Evolutionary conservation across 2,329 filamentous ascomycete genomes (phyloP).

Genomic region (Calonectria leucothoes): DNA sequence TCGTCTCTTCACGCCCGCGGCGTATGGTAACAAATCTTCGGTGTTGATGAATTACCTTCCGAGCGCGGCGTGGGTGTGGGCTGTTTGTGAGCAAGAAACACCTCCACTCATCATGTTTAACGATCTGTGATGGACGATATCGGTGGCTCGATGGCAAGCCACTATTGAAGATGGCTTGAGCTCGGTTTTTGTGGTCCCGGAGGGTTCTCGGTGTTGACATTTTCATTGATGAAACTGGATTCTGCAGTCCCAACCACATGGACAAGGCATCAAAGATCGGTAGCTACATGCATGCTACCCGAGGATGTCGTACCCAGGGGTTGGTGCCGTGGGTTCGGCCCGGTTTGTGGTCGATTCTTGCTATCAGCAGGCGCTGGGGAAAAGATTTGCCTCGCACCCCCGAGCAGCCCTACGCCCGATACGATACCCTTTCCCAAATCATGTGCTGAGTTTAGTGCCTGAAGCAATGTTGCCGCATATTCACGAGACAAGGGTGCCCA

Average conservation of each 20-base stretch:
- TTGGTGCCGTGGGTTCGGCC: conserved; percentile 29
- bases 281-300: conserved; percentile 29
- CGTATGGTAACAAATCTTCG: conserved; percentile 47
- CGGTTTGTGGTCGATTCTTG: neutral
- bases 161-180: neutral
- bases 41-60: conserved; percentile 50
- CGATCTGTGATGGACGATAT: conserved; percentile 44
- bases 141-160: conserved; percentile 12
- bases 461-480: neutral
- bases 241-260: conserved; percentile 22
- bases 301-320: conserved; percentile 29
- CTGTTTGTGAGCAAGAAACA: conserved; percentile 46
- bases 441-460: neutral
- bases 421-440: conserved; percentile 17
- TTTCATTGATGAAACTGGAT: conserved; percentile 9
- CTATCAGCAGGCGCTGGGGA: neutral
- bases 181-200: conserved; percentile 14
- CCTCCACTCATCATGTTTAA: conserved; percentile 52
- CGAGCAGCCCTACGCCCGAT: conserved; percentile 24
- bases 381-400: neutral
- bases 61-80: conserved; percentile 54
- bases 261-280: conserved; percentile 17
- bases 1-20: conserved; percentile 50
- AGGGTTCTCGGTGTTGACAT: conserved; percentile 18
- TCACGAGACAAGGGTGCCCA: neutral